Base-by-base conservation (phyloP, 768 basidiomycete species). In the Pulveroboletus ravenelii region DNA sequence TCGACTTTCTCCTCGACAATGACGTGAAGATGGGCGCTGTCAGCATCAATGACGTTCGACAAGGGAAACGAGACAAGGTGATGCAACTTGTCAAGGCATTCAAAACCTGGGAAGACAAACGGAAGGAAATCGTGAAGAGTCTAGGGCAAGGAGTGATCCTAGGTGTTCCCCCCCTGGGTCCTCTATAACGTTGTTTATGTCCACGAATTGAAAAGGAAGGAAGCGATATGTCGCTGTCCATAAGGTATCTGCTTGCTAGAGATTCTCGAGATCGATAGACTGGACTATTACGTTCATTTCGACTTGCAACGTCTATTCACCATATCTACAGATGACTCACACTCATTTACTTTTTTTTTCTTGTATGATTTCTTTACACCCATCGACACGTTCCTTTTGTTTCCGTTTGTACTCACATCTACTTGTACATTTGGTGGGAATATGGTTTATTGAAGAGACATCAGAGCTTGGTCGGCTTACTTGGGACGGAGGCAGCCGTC, bases 1-100 rank as follows among this genome's bases (percentile, higher is more conserved):
- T 96, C 70, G 94, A 97, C 69, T 93, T 91, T 69, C 70, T 96
- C 48, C 78, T 97, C 41, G 92, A 94, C 60, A 90, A 92, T 53
- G 93, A 93, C 43, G 84, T 94, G 50, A 87, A 87, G 70, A 89
- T 95, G 75, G 93, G 89, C 9, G 81, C 84, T 53, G 86, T 97
- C 30, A 93, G 89, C 59, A 94, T 96, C 70, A 95, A 95, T 63
- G 95, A 98, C 68, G 77, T 98, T 31, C 77, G 90, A 45, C 80
- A 82, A 53, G 90, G 89, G 29, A 89, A 87, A 64, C 74, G 82
- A 42, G 85, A 87, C 40, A 93, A 90, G 73, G 80, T 95, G 53
- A 58, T 85, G 5, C 86, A 92, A 65, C 71, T 98, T 31, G 65
- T 97, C 60, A 81, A 76, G 58, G 86, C 87, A 34, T 64, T 93